Base-by-base conservation (phyloP, 148 eudicot species). In the Tetragonia tetragonoides region DNA sequence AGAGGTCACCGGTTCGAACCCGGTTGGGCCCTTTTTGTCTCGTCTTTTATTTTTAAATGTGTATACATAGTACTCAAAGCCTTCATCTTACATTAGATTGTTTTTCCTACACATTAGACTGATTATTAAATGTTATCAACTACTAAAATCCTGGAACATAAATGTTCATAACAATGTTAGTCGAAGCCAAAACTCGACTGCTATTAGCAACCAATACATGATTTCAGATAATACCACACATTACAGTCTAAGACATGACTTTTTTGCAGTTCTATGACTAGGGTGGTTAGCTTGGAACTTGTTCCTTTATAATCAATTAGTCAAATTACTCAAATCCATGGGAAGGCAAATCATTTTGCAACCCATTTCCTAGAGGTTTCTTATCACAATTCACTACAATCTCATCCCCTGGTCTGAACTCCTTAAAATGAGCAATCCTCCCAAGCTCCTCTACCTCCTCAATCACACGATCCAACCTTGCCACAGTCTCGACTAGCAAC, bases 381-480 rank as follows among this genome's bases (percentile, higher is more conserved):
- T 70, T 75, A 28, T 62, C 78, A 40, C 74, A 74, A n/a, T 68
- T 65, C 5, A 82, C 72, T 28, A 81, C 56, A 34, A 80, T 65
- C 24, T 86, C 87, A 80, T 86, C 89, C 8, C 81, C 87, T 4
- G 75, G 75, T 57, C 40, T 71, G 49, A 34, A 89, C 88, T 90
- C 94, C 79, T 87, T 87, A 73, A 95, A 95, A 37, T 80, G 85
- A 53, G 93, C 96, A 14, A 90, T 66, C 74, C 90, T 90, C 44
- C 94, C 93, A 74, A 95, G 86, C 82, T 91, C 97, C 71, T 93
- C 92, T 12, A 93, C 99, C 85, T 95, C 94, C 75, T 90, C 94
- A 21, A 95, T 91, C 49, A 95, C 90, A 41, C 75, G 87, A 79
- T 95, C 97, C 59, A 95, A 93, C 82, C 92, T 90, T 0, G 97